Evolutionary conservation across 2,329 filamentous ascomycete species (phyloP).

Genomic region (Alternaria longipes): DNA sequence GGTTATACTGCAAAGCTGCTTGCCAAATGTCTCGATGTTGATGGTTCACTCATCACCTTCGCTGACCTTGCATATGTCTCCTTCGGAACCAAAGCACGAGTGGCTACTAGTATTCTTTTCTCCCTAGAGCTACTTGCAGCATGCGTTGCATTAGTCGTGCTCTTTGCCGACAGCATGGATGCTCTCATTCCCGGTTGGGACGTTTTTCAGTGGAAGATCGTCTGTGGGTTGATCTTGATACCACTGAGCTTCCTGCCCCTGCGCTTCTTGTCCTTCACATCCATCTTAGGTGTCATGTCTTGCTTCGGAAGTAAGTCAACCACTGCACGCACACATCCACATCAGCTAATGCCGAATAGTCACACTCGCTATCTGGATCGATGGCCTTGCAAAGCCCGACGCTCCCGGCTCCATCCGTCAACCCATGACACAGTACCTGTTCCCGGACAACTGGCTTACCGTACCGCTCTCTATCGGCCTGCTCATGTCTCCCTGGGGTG

Average conservation of each 20-base stretch:
- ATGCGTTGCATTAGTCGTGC: conserved; percentile 86
- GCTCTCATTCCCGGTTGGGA: conserved; percentile 77
- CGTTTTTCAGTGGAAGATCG: conserved; percentile 80
- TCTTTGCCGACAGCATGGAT: conserved; percentile 94
- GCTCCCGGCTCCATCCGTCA: conserved; percentile 83
- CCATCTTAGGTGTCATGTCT: conserved; percentile 89
- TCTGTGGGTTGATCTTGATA: conserved; percentile 80
- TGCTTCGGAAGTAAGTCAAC: conserved; percentile 81
- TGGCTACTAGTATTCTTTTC: conserved; percentile 86
- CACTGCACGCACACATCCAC: neutral
- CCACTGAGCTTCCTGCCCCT: conserved; percentile 87
- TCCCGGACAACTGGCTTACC: conserved; percentile 86
- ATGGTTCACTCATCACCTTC: conserved; percentile 88
- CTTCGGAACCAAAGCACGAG: conserved; percentile 81
- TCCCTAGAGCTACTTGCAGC: conserved; percentile 86
- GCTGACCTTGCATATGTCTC: conserved; percentile 92
- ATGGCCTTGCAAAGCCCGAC: conserved; percentile 84
- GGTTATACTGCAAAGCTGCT: conserved; percentile 86
- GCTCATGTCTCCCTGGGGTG: conserved; percentile 83
- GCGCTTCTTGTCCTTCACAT: conserved; percentile 85
- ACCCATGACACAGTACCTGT: conserved; percentile 80
- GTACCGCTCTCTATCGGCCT: conserved; percentile 89
- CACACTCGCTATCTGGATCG: conserved; percentile 81
- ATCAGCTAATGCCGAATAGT: conserved; percentile 63
- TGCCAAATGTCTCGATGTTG: conserved; percentile 87